These are phyloP conservation scores for Vickermania ingenoplastis DNA, from an alignment of 208 protist species.

Conservation along the genomic window DNA sequence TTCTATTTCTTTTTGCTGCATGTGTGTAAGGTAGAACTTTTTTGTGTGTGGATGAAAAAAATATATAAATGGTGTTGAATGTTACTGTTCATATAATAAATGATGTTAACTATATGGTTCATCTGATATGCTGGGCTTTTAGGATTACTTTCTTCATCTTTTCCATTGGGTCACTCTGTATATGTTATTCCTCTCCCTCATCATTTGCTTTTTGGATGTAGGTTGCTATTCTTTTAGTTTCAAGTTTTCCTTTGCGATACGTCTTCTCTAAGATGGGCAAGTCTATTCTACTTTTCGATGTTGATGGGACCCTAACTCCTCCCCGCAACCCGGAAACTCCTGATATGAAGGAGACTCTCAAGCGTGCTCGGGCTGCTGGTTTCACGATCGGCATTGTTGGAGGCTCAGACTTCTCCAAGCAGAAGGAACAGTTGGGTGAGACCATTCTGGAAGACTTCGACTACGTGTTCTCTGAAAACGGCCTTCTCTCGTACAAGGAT, in stretches of 20 bases:
- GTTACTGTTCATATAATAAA: constrained; percentile 10
- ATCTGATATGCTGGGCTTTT: constrained; percentile 6
- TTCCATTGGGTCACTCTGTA: not conserved
- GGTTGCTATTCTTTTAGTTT: not conserved
- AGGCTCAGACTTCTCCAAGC: constrained; percentile 97
- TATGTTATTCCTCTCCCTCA: not conserved
- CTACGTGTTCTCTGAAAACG: constrained; percentile 99
- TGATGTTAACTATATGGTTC: constrained; percentile 1
- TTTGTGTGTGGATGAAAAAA: not conserved
- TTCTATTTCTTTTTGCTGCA: constrained; percentile 18
- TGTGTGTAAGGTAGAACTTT: not conserved
- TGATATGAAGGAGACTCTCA: constrained; percentile 89
- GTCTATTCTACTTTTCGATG: constrained; percentile 84
- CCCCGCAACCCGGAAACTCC: constrained; percentile 60
- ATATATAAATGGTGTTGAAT: constrained; percentile 1
- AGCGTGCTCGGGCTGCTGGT: constrained; percentile 65
- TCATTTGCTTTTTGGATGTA: constrained; percentile 9
- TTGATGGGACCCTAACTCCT: constrained; percentile 89
- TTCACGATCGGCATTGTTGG: constrained; percentile 96
- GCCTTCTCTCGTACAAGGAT: constrained; percentile 89
- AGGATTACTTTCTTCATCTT: constrained; percentile 1
- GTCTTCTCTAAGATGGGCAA: no score
- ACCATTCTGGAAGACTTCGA: constrained; percentile 91
- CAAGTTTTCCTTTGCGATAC: constrained; percentile 9
- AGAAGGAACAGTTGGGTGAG: constrained; percentile 95